Evolutionary conservation across 495 filamentous ascomycete genomes (phyloP).

Genomic region (Penicillium argentinense): DNA sequence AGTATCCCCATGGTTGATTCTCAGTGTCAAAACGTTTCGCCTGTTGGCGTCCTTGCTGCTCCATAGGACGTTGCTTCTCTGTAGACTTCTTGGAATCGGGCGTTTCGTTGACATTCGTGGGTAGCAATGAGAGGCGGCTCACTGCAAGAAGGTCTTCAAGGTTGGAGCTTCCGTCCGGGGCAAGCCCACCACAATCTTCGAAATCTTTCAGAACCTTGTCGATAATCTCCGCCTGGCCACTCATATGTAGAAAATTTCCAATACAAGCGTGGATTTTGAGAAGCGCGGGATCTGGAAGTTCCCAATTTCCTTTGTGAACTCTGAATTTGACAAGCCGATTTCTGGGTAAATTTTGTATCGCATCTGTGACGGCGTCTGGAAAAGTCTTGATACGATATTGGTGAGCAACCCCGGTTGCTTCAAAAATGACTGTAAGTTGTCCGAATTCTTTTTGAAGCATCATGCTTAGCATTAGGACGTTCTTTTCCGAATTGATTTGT

Average conservation of each 20-base stretch:
- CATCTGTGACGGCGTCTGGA: conserved; percentile 4
- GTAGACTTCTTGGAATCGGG: conserved; percentile 6
- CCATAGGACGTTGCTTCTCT: conserved; percentile 8
- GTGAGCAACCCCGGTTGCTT: conserved; percentile 11
- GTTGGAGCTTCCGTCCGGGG: conserved; percentile 13
- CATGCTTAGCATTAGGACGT: conserved; percentile 8
- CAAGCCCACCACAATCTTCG: conserved; percentile 14
- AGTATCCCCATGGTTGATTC: background rate
- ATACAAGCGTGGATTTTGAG: conserved; percentile 18
- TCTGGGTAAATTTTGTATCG: conserved; percentile 10
- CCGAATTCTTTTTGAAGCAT: conserved; percentile 12
- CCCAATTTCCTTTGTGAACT: conserved; percentile 13
- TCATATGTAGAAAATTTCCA: conserved; percentile 17
- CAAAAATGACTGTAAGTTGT: conserved; percentile 12
- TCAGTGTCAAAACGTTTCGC: background rate
- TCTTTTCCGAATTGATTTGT: conserved; percentile 13
- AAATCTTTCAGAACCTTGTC: conserved; percentile 12
- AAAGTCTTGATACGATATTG: conserved; percentile 21
- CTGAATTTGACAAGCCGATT: conserved; percentile 13
- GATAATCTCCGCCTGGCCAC: conserved; percentile 14
- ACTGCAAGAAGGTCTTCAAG: conserved; percentile 16
- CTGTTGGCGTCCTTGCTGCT: conserved; percentile 2
- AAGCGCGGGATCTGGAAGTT: conserved; percentile 16
- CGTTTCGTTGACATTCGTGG: conserved; percentile 8
- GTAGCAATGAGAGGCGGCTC: conserved; percentile 11